Evolutionary conservation across 139 green algal genomes (phyloP), one percentile per base, ranked within the genome.

Genomic region (Picochlorum sp.): DNA sequence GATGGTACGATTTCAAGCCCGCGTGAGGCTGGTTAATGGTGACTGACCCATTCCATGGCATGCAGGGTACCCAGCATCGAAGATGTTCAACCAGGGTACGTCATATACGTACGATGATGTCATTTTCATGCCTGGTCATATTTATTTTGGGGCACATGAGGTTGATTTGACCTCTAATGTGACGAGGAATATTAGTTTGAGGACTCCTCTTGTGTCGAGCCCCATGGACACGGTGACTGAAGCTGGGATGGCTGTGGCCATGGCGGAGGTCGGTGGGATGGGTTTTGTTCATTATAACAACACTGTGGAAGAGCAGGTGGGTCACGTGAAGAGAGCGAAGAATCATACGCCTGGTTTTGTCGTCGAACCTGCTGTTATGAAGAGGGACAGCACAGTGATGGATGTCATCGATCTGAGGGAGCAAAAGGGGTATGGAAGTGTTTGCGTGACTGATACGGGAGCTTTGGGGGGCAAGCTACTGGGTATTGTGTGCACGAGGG

Each of bases 211-310:
- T 10, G 88, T 97, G 34, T 90, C 75, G 57, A 94, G 87, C 0
- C 94, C 94, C 10, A 98, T 98, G 93, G 92, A 98, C 79, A 96
- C 91, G 5, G 94, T 99, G 1, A 99, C 94, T 6, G 94, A 97
- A 73, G 80, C 78, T 3, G 71, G 86, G 28, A 99, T 99, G 94
- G 94, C 94, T 9, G 79, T 90, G 28, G 88, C 90, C 1, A 98
- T 99, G 94, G 94, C 94, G 2, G 74, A 68, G 56, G 49, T 90
- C 34, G 93, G 93, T 18, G 93, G 89, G 63, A 88, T 96, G 63
- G 94, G 94, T 30, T 95, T 99, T 72, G 64, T 99, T 28, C 94
- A 99, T 81, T 98, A 98, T 81, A 99, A 99, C 82, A 90, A 86
- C 77, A 92, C 80, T 8, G 37, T 90, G 0, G 87, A 95, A 65